A percentile compares a stretch with the other conserved stretches of the same genome.
These are phyloP conservation scores for Crithidia expoeki DNA, from an alignment of 208 protist genomes.

Conservation along the genomic window DNA sequence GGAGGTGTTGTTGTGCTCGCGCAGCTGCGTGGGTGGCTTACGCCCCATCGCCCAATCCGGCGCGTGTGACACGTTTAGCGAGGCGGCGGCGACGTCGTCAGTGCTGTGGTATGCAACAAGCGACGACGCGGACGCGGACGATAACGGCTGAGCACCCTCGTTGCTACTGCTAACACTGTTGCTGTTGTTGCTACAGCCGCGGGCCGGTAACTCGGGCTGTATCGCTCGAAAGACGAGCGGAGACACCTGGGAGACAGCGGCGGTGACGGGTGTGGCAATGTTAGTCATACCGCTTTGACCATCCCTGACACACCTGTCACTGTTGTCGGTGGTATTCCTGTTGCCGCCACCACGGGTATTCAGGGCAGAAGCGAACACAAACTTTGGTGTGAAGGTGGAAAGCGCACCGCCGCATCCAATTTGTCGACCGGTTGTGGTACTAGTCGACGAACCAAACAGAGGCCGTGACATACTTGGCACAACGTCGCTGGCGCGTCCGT, in stretches of 20 bases:
- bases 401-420: background rate
- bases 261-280: background rate
- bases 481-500: background rate
- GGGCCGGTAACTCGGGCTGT: background rate
- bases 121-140: background rate
- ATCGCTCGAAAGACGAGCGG: slow-evolving; percentile 18
- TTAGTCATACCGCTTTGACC: background rate
- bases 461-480: background rate
- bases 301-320: background rate
- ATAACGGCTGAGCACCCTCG: background rate
- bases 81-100: background rate
- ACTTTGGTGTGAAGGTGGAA: background rate
- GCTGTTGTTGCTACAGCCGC: no score
- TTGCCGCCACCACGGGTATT: background rate
- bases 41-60: slow-evolving; percentile 9
- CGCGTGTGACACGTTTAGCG: background rate
- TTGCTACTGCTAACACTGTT: no score
- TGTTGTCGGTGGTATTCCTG: background rate
- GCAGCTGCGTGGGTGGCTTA: background rate
- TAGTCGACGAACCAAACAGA: background rate
- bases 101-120: background rate
- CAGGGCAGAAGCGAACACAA: background rate
- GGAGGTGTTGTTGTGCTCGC: background rate
- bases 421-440: background rate
- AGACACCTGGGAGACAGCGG: background rate